phyloP scores from a whole-genome alignment of 73 alveolate species.

The Tetrahymena elliotti region DNA sequence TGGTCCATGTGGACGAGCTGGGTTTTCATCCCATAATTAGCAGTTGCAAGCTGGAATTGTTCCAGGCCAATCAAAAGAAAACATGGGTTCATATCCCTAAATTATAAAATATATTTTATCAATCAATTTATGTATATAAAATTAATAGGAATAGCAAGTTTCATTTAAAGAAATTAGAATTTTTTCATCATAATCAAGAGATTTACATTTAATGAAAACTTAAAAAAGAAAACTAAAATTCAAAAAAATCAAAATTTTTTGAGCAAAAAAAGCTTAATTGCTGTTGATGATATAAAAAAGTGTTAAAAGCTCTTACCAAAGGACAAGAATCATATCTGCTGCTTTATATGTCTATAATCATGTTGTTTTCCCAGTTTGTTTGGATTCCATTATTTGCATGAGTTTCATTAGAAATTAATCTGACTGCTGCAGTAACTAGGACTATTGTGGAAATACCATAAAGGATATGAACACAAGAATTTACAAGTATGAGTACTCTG shows the following conservation, averaged over 20 bases:
- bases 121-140: too few species aligned
- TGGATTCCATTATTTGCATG: not conserved
- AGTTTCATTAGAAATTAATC: not conserved
- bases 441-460: not conserved
- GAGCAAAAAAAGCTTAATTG: too few species aligned
- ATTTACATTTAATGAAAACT: too few species aligned
- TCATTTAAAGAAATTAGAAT: too few species aligned
- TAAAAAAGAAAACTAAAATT: too few species aligned
- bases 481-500: not conserved
- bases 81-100: not conserved
- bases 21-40: not conserved
- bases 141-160: too few species aligned
- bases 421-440: not conserved
- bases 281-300: not conserved
- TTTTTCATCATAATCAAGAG: not conserved
- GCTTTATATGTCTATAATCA: not conserved
- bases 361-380: not conserved
- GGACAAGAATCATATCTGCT: not conserved
- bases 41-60: not conserved
- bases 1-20: not conserved
- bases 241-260: not conserved
- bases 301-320: not conserved
- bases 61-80: not conserved
- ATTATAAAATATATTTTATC: not conserved
- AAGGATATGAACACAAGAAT: not conserved